phyloP scores from a whole-genome alignment of 2,329 filamentous ascomycete species.

The Stagonosporopsis rhizophila region DNA sequence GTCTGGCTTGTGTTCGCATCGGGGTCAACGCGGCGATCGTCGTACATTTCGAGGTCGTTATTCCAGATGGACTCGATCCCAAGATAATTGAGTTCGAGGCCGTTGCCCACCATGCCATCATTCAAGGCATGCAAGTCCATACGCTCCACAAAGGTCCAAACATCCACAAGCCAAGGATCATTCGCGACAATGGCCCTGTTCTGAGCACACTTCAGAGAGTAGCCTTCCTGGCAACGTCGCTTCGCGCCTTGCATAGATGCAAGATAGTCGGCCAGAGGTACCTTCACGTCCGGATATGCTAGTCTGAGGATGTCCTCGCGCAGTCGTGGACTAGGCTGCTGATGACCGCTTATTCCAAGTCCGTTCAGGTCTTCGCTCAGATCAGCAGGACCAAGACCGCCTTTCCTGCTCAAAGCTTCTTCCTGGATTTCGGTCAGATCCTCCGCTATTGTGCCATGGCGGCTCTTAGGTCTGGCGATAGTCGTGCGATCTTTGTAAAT shows the following conservation, averaged over 20 bases:
- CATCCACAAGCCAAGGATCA: conserved; percentile 75
- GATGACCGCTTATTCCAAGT: conserved; percentile 36
- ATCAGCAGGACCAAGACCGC: conserved; percentile 33
- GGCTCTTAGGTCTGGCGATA: conserved; percentile 40
- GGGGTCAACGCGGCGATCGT: conserved; percentile 45
- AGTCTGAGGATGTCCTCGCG: conserved; percentile 49
- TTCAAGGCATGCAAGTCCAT: conserved; percentile 68
- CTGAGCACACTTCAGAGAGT: conserved; percentile 64
- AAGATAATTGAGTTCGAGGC: conserved; percentile 76
- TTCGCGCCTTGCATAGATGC: conserved; percentile 52
- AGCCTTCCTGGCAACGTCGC: conserved; percentile 64
- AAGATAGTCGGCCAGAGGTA: conserved; percentile 45
- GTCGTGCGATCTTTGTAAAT: conserved; percentile 47
- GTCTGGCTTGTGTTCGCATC: conserved; percentile 61
- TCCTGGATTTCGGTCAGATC: conserved; percentile 46
- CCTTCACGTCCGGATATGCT: conserved; percentile 44
- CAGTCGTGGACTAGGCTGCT: conserved; percentile 37
- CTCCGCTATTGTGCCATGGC: conserved; percentile 42
- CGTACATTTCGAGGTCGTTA: conserved; percentile 67
- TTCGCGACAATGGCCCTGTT: conserved; percentile 74
- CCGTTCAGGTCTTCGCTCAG: conserved; percentile 40
- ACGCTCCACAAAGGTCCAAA: conserved; percentile 81
- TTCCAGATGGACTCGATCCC: conserved; percentile 77
- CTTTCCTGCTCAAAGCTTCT: conserved; percentile 37
- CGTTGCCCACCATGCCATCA: conserved; percentile 73